Evolutionary conservation across 2,329 filamentous ascomycete species (phyloP), one percentile per base, ranked within the genome.

Genomic region (Fusarium incarnatum): DNA sequence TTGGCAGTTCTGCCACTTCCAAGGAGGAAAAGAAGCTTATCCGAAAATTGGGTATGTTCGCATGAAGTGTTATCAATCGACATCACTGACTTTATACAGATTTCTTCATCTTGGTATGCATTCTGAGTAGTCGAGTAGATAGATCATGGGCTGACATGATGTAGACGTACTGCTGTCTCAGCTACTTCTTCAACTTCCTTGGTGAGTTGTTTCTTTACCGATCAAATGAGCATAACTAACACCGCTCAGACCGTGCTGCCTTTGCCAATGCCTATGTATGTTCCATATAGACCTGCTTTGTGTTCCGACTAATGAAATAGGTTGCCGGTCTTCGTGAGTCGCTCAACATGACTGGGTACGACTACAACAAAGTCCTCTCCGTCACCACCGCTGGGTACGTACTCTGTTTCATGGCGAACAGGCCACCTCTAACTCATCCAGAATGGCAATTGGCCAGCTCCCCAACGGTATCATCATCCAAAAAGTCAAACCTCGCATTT

Each of bases 401-500:
- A 12, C 27, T 28, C 27, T 28, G 11, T 28, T 28, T 2, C 11
- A 28, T 11, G 27, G 11, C 4, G 27, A 28, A 5, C 5, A 12
- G 4, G 5, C 5, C 27, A 28, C 11, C 27, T 28, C 18, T 64
- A 5, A 53, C 41, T 2, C 2, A 1, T 15, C 22, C 16, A 77
- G 77, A 22, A 80, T 81, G 66, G 74, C 81, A 10, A 74, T 89
- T 12, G 87, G 88, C 1, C 87, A 90, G 70, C 79, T 89, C 13
- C 87, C 87, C 0, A 84, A 83, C 47, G 88, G 87, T 64, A 75
- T 89, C 10, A 86, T 87, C 9, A 81, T 91, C 9, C 86, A 90
- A 73, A 88, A 89, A 67, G 74, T 91, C 55, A 83, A 83, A 32
- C 89, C 88, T 1, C 81, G 88, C 10, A 81, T 86, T 57, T 90